These are phyloP conservation scores for Oryza brachyantha DNA, from an alignment of 176 grass and related monocot species.

Conservation along the genomic window DNA sequence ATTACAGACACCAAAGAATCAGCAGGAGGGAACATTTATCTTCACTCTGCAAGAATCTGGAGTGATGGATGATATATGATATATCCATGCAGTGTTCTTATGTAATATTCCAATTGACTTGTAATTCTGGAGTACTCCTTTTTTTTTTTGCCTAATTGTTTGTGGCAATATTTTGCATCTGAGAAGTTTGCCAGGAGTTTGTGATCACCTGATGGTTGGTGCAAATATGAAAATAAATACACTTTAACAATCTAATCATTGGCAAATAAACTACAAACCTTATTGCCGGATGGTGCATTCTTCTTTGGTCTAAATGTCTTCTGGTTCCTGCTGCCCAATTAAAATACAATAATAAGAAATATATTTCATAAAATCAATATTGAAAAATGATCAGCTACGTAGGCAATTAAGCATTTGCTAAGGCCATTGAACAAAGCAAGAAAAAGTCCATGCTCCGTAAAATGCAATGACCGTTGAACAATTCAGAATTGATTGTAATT, in stretches of 20 bases:
- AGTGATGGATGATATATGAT: too few relatives aligned
- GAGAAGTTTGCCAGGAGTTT: background rate
- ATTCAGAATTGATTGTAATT: background rate
- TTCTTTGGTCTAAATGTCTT: constrained; percentile 99
- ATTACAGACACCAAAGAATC: background rate
- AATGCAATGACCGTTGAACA: background rate
- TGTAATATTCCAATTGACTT: background rate
- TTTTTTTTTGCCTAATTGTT: background rate
- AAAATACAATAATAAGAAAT: background rate
- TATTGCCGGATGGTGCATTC: constrained; percentile 90
- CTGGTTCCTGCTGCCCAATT: constrained; percentile 57
- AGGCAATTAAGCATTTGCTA: background rate
- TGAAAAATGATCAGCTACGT: background rate
- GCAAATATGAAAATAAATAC: background rate
- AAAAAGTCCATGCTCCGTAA: background rate
- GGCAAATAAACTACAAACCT: constrained; percentile 28
- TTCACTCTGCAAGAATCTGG: background rate
- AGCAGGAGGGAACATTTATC: background rate
- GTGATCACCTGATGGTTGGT: background rate
- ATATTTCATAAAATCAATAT: background rate
- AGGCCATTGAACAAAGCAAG: background rate
- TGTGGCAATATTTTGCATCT: background rate
- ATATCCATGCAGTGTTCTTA: background rate
- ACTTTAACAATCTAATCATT: background rate
- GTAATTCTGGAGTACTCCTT: background rate